Evolutionary conservation across 805 yeast genomes (phyloP), one percentile per base, ranked within the genome.

Genomic region (Debaryomyces hansenii): DNA sequence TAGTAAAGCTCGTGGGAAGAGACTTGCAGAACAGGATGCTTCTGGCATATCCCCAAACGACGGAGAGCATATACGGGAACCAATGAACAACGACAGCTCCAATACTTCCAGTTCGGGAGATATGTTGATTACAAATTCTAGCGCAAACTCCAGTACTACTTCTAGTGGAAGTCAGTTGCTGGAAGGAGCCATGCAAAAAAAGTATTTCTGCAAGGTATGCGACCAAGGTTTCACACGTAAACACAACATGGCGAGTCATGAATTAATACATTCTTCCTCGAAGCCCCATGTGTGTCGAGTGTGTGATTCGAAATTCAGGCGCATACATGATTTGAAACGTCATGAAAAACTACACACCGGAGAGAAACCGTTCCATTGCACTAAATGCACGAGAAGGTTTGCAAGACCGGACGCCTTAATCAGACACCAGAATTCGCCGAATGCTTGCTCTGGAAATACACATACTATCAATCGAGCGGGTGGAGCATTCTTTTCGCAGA

Each of bases 311-410:
- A 77, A 73, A 52, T 87, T 88, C 62, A 75, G 94, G 49, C 72
- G 95, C 40, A 75, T 81, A 27, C 91, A 87, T 61, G 95, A 88
- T 61, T 70, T 88, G 56, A 85, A 82, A 57, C 74, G 96, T 44
- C 96, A 87, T 57, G 79, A 78, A 47, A 84, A 84, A 62, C 71
- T 84, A 31, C 96, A 87, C 58, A 79, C 90, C 0, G 92, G 92
- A 18, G 89, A 82, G 52, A 83, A 79, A 59, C 91, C 92, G 1
- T 83, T 68, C 59, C 64, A 60, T 36, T 87, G 95, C 60, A 66
- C 66, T 15, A 69, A 70, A 40, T 87, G 95, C 66, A 77, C 78
- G 12, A 73, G 85, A 39, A 67, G 73, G 36, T 87, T 87, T 65
- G 87, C 92, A 1, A 68, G 96, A 29, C 82, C 83, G 1, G 96